Evolutionary conservation across 73 alveolate species (phyloP).

Genomic region (Paramecium primaurelia): DNA sequence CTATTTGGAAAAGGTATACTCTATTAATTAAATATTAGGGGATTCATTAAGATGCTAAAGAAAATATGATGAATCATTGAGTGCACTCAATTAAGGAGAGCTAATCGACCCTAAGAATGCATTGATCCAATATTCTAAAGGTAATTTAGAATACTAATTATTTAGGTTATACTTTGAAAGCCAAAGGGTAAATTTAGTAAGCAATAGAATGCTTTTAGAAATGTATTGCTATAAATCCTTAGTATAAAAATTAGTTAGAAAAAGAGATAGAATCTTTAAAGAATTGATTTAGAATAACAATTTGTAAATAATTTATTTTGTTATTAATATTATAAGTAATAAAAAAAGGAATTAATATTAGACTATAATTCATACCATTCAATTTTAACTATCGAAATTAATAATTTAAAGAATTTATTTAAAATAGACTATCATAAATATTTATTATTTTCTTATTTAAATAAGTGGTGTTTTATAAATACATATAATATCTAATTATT

Average conservation of each 20-base stretch:
- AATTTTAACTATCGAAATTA: too few relatives aligned
- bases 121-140: neutral
- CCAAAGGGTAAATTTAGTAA: neutral
- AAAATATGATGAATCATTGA: neutral
- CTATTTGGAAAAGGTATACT: neutral
- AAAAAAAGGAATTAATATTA: too few relatives aligned
- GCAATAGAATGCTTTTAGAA: neutral
- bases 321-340: too few relatives aligned
- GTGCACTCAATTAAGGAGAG: neutral
- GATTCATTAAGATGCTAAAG: neutral
- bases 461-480: too few relatives aligned
- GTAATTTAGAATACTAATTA: neutral
- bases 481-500: too few relatives aligned
- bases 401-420: too few relatives aligned
- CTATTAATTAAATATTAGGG: neutral
- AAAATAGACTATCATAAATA: too few relatives aligned
- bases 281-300: neutral
- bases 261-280: neutral
- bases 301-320: neutral
- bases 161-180: neutral
- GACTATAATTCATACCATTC: too few relatives aligned
- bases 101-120: neutral
- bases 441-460: too few relatives aligned
- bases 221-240: neutral
- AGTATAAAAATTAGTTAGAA: neutral